Percentiles rank a stretch among this genome's conserved stretches.
These are phyloP conservation scores for Phaeophleospora eucalypticola DNA, from an alignment of 2,329 filamentous ascomycete species.

Conservation along the genomic window DNA sequence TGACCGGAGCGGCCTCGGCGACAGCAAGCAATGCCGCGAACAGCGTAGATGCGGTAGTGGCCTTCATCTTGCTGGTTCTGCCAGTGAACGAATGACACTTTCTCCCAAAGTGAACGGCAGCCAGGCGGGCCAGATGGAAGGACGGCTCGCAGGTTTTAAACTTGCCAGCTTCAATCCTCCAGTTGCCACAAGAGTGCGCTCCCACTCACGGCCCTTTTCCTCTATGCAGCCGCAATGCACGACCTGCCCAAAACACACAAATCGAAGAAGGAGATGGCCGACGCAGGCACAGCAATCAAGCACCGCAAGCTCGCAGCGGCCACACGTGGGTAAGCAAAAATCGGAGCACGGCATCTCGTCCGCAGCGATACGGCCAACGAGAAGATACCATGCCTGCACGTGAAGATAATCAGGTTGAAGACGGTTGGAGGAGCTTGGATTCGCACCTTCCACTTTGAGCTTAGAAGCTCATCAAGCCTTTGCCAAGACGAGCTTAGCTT, in stretches of 20 bases:
- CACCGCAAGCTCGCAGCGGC: neutral
- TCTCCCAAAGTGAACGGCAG: neutral
- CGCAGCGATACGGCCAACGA: no score
- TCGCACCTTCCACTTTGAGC: neutral
- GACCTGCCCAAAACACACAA: no score
- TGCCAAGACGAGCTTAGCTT: constrained; percentile 1
- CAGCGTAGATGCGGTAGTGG: constrained; percentile 7
- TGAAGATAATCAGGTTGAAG: neutral
- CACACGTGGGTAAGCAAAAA: neutral
- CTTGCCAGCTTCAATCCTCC: neutral
- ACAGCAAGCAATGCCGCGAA: constrained; percentile 8
- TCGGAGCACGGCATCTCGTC: neutral
- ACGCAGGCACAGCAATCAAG: constrained; percentile 1
- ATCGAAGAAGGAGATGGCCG: no score
- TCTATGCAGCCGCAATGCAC: no score
- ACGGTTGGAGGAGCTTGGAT: neutral
- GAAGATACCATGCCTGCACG: constrained; percentile 2
- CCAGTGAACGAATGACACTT: neutral
- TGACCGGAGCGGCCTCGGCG: constrained; percentile 5
- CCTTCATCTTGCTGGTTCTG: constrained; percentile 6
- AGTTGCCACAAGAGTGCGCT: neutral
- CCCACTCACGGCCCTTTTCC: no score
- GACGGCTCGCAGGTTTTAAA: no score
- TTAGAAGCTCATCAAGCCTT: neutral
- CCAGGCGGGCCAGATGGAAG: neutral